Conservation (phyloP, 352 stramenopile genomes). For the Achlya hypogyna region DNA sequence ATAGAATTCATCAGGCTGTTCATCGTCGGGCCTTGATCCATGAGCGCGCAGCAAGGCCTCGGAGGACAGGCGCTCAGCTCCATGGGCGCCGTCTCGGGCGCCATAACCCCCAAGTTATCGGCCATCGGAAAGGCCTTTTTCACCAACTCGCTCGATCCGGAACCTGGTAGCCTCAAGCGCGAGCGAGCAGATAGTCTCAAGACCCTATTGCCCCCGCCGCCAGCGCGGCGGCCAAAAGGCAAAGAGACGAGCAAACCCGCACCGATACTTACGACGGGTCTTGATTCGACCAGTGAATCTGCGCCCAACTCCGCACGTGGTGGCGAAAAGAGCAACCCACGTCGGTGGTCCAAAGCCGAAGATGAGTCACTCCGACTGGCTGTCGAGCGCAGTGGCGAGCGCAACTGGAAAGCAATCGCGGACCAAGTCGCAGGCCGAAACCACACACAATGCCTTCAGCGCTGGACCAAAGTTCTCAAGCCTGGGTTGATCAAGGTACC, state of each 20-base stretch:
- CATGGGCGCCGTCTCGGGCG: not conserved
- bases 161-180: constrained; percentile 35
- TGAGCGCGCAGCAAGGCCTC: not conserved
- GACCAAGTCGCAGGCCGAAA: constrained; percentile 86
- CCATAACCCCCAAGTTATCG: constrained; percentile 43
- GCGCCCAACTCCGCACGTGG: constrained; percentile 34
- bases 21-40: not conserved
- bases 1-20: constrained; percentile 3
- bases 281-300: constrained; percentile 8
- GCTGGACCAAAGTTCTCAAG: constrained; percentile 91
- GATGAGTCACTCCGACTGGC: constrained; percentile 75
- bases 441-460: constrained; percentile 89
- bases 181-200: constrained; percentile 81
- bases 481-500: constrained; percentile 87
- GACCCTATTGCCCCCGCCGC: constrained; percentile 51
- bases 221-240: constrained; percentile 51
- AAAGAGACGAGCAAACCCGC: constrained; percentile 9
- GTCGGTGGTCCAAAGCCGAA: constrained; percentile 76
- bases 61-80: not conserved
- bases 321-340: constrained; percentile 79
- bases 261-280: constrained; percentile 21
- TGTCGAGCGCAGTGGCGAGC: constrained; percentile 77
- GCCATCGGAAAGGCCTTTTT: constrained; percentile 65
- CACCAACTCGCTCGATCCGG: constrained; percentile 43
- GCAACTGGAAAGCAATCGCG: constrained; percentile 88